phyloP scores from a whole-genome alignment of 2,329 filamentous ascomycete genomes.

The Aspergillus fumigatus region DNA sequence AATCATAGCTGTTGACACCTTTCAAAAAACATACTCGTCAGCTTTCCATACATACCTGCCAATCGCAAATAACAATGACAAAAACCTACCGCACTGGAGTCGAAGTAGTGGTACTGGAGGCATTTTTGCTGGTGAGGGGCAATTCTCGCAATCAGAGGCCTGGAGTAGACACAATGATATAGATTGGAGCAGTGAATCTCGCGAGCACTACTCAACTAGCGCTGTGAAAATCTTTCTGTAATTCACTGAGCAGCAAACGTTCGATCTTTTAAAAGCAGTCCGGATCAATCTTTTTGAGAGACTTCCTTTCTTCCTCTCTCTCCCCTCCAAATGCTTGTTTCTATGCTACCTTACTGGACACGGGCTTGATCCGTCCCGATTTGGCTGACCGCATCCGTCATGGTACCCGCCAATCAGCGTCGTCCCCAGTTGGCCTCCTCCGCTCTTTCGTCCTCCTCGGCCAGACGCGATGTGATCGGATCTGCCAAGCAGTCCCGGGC shows the following conservation, averaged over 20 bases:
- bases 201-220: not conserved
- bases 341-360: not conserved
- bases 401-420: slow-evolving; percentile 16
- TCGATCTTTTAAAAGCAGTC: not conserved
- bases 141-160: not conserved
- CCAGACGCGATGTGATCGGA: not conserved
- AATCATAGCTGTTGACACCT: slow-evolving; percentile 98
- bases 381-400: slow-evolving; percentile 16
- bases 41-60: not conserved
- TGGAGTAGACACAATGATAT: not conserved
- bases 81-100: slow-evolving; percentile 56
- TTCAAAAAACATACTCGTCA: slow-evolving; percentile 5
- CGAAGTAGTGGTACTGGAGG: slow-evolving; percentile 73
- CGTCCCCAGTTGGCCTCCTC: slow-evolving; percentile 10
- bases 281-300: not conserved
- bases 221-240: not conserved
- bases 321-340: slow-evolving; percentile 7
- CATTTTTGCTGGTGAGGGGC: slow-evolving; percentile 41
- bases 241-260: not conserved
- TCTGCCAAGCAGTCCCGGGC: not conserved
- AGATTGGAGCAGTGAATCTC: not conserved
- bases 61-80: not conserved
- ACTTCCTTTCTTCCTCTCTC: slow-evolving; percentile 3
- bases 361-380: slow-evolving; percentile 10
- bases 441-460: not conserved